These are phyloP conservation scores for Apiospora saccharicola DNA, from an alignment of 2,329 filamentous ascomycete genomes.

Conservation along the genomic window DNA sequence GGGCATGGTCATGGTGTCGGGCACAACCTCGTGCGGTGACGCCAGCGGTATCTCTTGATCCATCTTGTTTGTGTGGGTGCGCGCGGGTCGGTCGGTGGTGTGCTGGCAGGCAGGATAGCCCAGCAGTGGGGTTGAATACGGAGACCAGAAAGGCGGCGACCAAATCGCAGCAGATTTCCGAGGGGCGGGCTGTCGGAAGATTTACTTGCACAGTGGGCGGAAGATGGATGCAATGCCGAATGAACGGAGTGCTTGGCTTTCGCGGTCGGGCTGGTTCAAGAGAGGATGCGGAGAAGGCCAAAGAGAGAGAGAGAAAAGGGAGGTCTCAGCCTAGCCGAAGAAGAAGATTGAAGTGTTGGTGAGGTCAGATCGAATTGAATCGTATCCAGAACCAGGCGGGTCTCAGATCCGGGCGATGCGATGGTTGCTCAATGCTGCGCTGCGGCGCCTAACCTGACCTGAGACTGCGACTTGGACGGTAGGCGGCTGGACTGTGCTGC, in stretches of 20 bases:
- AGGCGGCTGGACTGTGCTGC: slow-evolving; percentile 5
- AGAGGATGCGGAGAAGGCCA: background rate
- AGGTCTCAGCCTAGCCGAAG: too few species aligned
- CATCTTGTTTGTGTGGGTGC: slow-evolving; percentile 1
- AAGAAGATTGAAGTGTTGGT: background rate
- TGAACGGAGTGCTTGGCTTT: background rate
- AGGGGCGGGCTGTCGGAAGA: background rate
- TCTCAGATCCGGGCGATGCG: slow-evolving; percentile 21
- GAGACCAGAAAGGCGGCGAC: slow-evolving; percentile 3
- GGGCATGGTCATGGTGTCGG: background rate
- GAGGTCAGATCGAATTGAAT: slow-evolving; percentile 21
- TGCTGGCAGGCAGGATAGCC: slow-evolving; percentile 16
- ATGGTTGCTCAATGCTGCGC: slow-evolving; percentile 11
- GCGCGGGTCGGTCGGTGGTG: slow-evolving; percentile 9
- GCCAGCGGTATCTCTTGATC: slow-evolving; percentile 10
- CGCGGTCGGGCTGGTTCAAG: background rate
- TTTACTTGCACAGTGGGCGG: background rate
- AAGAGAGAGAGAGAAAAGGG: background rate
- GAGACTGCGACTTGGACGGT: background rate
- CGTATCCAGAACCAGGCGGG: slow-evolving; percentile 4
- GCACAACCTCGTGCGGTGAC: background rate
- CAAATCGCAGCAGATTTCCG: background rate
- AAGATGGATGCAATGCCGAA: background rate
- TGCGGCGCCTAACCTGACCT: background rate
- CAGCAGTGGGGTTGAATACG: slow-evolving; percentile 7